These are phyloP conservation scores for Colletotrichum sp. DNA, from an alignment of 2,329 filamentous ascomycete genomes.

Conservation along the genomic window DNA sequence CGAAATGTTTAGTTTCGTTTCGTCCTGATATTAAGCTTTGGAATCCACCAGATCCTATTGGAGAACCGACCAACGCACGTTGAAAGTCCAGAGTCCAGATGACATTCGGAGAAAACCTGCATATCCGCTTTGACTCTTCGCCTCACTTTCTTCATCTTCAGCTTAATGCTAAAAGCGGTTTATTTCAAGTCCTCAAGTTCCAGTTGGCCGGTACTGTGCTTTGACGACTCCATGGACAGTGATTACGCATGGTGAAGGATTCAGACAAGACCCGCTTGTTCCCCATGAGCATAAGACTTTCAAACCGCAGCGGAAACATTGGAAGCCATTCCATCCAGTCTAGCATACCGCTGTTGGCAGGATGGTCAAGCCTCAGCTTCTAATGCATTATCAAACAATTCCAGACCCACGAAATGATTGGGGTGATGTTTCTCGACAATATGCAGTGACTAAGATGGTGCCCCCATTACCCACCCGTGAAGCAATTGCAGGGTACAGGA, in stretches of 20 bases:
- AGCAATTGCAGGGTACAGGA: neutral
- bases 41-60: neutral
- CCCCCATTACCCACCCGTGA: neutral
- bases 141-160: neutral
- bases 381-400: neutral
- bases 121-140: constrained; percentile 9
- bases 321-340: neutral
- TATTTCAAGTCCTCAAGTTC: neutral
- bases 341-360: neutral
- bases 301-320: neutral
- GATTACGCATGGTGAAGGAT: neutral
- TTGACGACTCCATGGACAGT: neutral
- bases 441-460: neutral
- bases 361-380: neutral
- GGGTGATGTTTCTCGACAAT: neutral
- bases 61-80: neutral
- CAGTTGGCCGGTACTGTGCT: neutral
- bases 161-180: neutral
- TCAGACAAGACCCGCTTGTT: neutral
- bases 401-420: neutral
- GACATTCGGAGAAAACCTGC: neutral
- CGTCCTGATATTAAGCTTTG: neutral
- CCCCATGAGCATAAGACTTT: neutral
- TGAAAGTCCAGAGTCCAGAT: neutral
- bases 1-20: neutral